Conservation (phyloP, 2,329 filamentous ascomycete species). For the Mariannaea elegans region DNA sequence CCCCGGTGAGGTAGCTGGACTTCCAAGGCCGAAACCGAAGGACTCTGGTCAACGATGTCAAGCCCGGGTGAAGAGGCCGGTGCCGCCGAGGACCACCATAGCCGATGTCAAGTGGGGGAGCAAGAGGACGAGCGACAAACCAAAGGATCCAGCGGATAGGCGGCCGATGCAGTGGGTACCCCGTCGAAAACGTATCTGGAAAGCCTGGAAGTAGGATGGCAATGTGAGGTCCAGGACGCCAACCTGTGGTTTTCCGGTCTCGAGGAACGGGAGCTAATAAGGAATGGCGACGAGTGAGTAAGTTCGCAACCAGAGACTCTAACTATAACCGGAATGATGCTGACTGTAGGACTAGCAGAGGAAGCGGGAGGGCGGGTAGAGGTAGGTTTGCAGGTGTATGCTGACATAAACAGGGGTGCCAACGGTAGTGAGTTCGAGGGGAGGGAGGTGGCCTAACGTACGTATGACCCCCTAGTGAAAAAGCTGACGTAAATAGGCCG, state of each 20-base stretch:
- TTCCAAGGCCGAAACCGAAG: neutral
- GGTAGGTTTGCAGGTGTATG: neutral
- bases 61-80: neutral
- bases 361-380: too few relatives aligned
- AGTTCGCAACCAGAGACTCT: too few relatives aligned
- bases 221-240: neutral
- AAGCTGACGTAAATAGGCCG: neutral
- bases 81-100: neutral
- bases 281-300: too few relatives aligned
- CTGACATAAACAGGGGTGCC: neutral
- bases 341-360: too few relatives aligned
- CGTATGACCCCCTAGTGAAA: neutral
- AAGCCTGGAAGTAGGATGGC: neutral
- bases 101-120: neutral
- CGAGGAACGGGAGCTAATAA: neutral
- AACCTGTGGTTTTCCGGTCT: neutral
- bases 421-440: neutral
- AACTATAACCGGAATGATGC: too few relatives aligned
- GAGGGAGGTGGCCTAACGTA: neutral
- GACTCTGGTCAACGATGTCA: neutral
- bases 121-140: neutral
- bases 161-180: neutral
- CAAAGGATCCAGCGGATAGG: neutral
- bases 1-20: neutral
- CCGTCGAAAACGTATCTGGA: neutral